These are phyloP conservation scores for Ilex paraguariensis DNA, from an alignment of 305 asterid genomes.

Conservation along the genomic window DNA sequence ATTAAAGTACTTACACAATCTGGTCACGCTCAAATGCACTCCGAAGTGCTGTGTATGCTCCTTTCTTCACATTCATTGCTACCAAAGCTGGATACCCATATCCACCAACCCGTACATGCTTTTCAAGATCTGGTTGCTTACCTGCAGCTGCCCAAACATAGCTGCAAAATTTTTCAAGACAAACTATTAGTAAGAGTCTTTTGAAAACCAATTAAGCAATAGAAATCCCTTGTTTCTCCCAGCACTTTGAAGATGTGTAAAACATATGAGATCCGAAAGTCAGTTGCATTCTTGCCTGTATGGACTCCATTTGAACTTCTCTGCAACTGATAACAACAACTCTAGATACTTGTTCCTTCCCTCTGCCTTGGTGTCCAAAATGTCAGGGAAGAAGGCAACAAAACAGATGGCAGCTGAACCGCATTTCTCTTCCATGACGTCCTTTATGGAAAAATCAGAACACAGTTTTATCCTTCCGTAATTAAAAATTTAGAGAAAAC, in stretches of 20 bases:
- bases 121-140: slow-evolving; percentile 84
- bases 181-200: slow-evolving; percentile 4
- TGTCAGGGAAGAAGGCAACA: slow-evolving; percentile 87
- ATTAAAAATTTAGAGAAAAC: too few relatives aligned
- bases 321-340: slow-evolving; percentile 67
- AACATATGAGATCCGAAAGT: neutral
- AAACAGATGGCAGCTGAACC: slow-evolving; percentile 90
- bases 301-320: slow-evolving; percentile 77
- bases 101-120: slow-evolving; percentile 89
- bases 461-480: too few relatives aligned
- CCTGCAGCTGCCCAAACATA: slow-evolving; percentile 92
- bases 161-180: slow-evolving; percentile 39
- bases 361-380: slow-evolving; percentile 90
- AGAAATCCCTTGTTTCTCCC: too few relatives aligned
- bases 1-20: slow-evolving; percentile 36
- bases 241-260: too few relatives aligned
- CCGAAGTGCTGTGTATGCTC: slow-evolving; percentile 79
- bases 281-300: slow-evolving; percentile 55
- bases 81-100: slow-evolving; percentile 94
- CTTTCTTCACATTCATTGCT: slow-evolving; percentile 81
- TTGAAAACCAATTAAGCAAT: too few relatives aligned
- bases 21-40: slow-evolving; percentile 78
- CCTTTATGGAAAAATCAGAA: slow-evolving; percentile 25
- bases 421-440: slow-evolving; percentile 87
- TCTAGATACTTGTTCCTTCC: slow-evolving; percentile 86